phyloP scores from a whole-genome alignment of 306 rosid species.

The Spatholobus suberectus region DNA sequence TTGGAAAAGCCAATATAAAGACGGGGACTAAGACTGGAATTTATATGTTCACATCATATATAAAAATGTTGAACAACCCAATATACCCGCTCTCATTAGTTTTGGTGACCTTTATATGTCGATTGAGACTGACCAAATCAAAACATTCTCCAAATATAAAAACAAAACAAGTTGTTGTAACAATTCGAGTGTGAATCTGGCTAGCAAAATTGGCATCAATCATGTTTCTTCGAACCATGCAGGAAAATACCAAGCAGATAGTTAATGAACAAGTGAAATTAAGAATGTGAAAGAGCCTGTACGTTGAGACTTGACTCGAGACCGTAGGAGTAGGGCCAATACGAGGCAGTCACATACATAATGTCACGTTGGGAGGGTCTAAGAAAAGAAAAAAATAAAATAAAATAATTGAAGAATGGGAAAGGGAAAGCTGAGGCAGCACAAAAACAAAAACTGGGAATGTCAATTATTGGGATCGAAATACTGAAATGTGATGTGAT shows the following conservation, averaged over 20 bases:
- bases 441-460: constrained; percentile 36
- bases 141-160: constrained; percentile 26
- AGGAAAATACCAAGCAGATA: neutral
- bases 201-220: neutral
- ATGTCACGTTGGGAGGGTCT: constrained; percentile 29
- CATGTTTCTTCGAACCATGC: neutral
- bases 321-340: constrained; percentile 1
- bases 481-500: constrained; percentile 29
- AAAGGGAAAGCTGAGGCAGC: constrained; percentile 29
- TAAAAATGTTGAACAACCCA: neutral
- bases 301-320: neutral
- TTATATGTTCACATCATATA: neutral
- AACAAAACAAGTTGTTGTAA: constrained; percentile 20
- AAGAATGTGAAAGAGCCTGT: neutral
- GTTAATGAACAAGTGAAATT: neutral
- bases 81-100: neutral
- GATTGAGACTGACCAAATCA: constrained; percentile 1
- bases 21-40: neutral
- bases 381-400: constrained; percentile 43
- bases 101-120: neutral
- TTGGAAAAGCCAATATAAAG: constrained; percentile 6
- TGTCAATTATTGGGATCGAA: constrained; percentile 45
- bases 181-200: neutral
- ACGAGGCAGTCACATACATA: neutral
- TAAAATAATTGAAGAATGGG: neutral